Percentiles rank a stretch among this genome's conserved stretches.
These are phyloP conservation scores for Ascosphaera aggregata DNA, from an alignment of 2,329 filamentous ascomycete genomes.

Conservation along the genomic window DNA sequence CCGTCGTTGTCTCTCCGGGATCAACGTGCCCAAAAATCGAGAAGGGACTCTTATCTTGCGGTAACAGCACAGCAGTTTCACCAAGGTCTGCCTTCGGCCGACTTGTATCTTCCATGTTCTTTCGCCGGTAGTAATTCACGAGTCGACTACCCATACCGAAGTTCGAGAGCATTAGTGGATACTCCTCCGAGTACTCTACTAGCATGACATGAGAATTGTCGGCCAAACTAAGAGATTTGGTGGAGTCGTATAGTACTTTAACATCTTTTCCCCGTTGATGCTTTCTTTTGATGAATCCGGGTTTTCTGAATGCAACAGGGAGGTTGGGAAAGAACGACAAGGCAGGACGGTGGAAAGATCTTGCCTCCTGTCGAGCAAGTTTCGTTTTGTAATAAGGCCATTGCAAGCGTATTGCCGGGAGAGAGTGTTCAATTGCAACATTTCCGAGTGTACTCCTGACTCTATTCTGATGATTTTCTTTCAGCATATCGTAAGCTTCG, in stretches of 20 bases:
- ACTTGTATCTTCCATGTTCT: slow-evolving; percentile 51
- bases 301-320: slow-evolving; percentile 48
- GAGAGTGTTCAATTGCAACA: slow-evolving; percentile 78
- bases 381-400: slow-evolving; percentile 94
- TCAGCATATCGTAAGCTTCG: slow-evolving; percentile 81
- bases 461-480: slow-evolving; percentile 93
- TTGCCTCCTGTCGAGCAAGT: slow-evolving; percentile 43
- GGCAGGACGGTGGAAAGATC: slow-evolving; percentile 66
- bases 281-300: slow-evolving; percentile 56
- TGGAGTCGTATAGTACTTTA: slow-evolving; percentile 54
- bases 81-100: slow-evolving; percentile 66
- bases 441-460: slow-evolving; percentile 80
- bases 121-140: slow-evolving; percentile 89
- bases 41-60: slow-evolving; percentile 90
- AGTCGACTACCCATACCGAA: slow-evolving; percentile 94
- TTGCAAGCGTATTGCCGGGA: slow-evolving; percentile 74
- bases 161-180: slow-evolving; percentile 76
- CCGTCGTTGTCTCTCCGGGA: slow-evolving; percentile 70
- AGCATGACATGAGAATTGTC: slow-evolving; percentile 78
- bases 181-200: slow-evolving; percentile 89
- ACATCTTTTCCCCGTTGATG: slow-evolving; percentile 57
- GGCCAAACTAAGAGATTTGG: slow-evolving; percentile 61
- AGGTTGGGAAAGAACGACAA: slow-evolving; percentile 49
- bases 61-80: slow-evolving; percentile 66
- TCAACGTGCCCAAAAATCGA: slow-evolving; percentile 86